Evolutionary conservation across 495 filamentous ascomycete species (phyloP), one percentile per base, ranked within the genome.

Genomic region (Talaromyces trachyspermus): DNA sequence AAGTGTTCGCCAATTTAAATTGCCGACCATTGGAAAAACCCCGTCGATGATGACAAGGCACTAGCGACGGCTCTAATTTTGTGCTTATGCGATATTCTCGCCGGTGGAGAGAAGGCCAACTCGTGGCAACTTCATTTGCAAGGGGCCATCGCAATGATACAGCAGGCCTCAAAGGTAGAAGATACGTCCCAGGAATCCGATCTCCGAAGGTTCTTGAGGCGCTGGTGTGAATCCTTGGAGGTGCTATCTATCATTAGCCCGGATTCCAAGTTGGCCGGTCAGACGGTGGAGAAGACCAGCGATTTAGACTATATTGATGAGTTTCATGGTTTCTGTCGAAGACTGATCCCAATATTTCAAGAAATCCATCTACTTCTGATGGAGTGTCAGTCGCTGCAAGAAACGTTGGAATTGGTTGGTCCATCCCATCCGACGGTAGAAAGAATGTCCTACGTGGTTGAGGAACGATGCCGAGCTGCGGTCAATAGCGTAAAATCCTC

Each of bases 1-100:
- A 41, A 41, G 38, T 41, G 6, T 19, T 41, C 38, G 38, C 38
- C 38, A 24, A 19, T 41, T 41, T 22, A 41, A 41, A 41, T 41
- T 41, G 18, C 38, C 38, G 38, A 22, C 20, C 18, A 41, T 41
- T 19, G 38, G 38, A n/a, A 6, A 41, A 17, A 41, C 18, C 18
- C 38, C 19, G 38, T n/a, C 38, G 38, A 17, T 22, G 38, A 41
- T n/a, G 38, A 41, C 19, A 41, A 41, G 9, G 38, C 15, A 7
- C n/a, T 41, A 41, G 38, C 38, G 18, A 41, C 38, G 20, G 11
- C 38, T 22, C 38, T 41, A n/a, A 41, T 41, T 17, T 24, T 41
- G 18, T 41, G 38, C 18, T 41, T 41, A 41, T 41, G 38, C 19
- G 38, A 41, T 41, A 41, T 41, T 22, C 38, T 41, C 19, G 33